Conservation (phyloP, 306 rosid genomes). For the Pyrus betulifolia region DNA sequence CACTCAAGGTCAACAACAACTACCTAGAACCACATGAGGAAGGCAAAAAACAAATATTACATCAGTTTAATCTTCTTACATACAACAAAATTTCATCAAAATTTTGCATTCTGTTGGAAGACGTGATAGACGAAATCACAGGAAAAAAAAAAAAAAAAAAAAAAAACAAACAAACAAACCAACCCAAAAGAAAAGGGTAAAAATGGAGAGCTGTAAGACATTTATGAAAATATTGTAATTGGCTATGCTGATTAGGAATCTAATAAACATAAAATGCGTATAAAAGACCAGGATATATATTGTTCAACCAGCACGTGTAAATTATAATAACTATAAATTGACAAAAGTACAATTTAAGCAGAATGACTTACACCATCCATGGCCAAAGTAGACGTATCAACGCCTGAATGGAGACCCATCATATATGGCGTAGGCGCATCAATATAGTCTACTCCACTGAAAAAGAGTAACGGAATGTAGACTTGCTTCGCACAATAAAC, state of each 20-base stretch:
- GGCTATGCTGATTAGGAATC: background rate
- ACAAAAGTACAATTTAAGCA: constrained; percentile 6
- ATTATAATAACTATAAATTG: background rate
- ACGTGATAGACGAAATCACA: background rate
- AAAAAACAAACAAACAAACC: background rate
- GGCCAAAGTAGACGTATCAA: constrained; percentile 67
- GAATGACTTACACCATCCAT: constrained; percentile 90
- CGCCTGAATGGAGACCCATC: constrained; percentile 99
- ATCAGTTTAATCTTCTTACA: constrained; percentile 2
- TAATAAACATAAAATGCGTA: background rate
- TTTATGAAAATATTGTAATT: background rate
- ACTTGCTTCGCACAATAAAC: constrained; percentile 83
- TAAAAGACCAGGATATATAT: background rate
- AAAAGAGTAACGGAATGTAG: constrained; percentile 98
- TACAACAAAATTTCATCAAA: background rate
- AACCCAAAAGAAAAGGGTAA: background rate
- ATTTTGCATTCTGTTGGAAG: background rate
- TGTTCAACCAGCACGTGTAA: background rate
- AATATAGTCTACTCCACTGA: constrained; percentile 98
- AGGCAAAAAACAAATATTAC: background rate
- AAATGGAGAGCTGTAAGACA: background rate
- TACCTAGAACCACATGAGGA: constrained; percentile 47
- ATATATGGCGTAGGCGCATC: constrained; percentile 98
- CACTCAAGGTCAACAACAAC: constrained; percentile 94
- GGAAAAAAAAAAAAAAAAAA: background rate